Base-by-base conservation (phyloP, 192 early-diverging fungal genomes). In the Rhizophlyctis rosea region DNA sequence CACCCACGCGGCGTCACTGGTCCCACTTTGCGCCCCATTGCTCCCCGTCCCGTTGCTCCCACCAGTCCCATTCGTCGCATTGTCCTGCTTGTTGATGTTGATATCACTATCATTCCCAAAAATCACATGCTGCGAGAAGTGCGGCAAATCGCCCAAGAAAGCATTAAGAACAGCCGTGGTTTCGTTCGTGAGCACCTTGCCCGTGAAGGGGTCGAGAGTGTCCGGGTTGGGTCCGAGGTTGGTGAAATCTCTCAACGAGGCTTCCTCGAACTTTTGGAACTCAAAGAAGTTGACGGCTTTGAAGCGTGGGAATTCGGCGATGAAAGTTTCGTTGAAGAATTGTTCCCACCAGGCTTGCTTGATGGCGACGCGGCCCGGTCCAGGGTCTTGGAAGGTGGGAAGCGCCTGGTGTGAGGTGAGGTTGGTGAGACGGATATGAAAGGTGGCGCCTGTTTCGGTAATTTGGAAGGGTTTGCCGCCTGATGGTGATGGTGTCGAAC, bases 301-400 rank as follows among this genome's bases (percentile, higher is more conserved):
- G 47, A 79, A 7, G 29, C 74, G 70, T 1, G 77, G 77, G 58
- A 55, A 74, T 24, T 28, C 35, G 50, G 29, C 32, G 23, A 75
- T 30, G 24, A 72, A 33, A 30, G 50, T 62, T 5, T 28, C 4
- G 36, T 65, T 65, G 47, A 79, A 60, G 50, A 76, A 61, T 57
- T 76, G 74, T 18, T 51, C 47, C 74, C 74, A 80, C 74, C 74
- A 80, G 27, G 61, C 67, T 32, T 62, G 60, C 61, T 80, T 80
- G 66, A 79, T 72, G 49, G 54, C 55, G 18, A 65, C 44, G 29
- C 67, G 68, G 30, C 68, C 54, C 9, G 64, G 58, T 23, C 56
- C 57, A 24, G 67, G 24, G 50, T 54, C n/a, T n/a, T n/a, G n/a
- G n/a, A n/a, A n/a, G n/a, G n/a, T n/a, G n/a, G n/a, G n/a, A n/a